A percentile compares a stretch with the other conserved stretches of the same genome.
These are phyloP conservation scores for Citrus maxima DNA, from an alignment of 345 rosid genomes.

Conservation along the genomic window DNA sequence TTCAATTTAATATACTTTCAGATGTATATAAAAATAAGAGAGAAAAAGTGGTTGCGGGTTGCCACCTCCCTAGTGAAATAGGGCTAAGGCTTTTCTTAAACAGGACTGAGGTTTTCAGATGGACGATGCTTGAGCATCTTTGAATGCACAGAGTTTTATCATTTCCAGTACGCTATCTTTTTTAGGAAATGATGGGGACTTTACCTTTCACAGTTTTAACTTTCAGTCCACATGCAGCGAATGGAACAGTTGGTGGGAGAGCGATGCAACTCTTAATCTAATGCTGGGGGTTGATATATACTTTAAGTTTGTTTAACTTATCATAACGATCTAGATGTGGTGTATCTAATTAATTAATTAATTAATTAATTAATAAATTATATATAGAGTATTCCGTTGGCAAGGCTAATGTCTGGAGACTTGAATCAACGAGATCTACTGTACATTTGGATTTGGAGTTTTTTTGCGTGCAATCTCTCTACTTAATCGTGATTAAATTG, in stretches of 20 bases:
- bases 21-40: too few relatives aligned
- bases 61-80: not conserved
- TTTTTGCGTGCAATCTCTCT: not conserved
- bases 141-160: not conserved
- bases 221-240: not conserved
- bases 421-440: not conserved
- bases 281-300: not conserved
- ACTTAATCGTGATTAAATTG: too few relatives aligned
- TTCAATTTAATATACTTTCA: too few relatives aligned
- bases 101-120: not conserved
- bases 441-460: slow-evolving; percentile 3
- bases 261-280: not conserved
- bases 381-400: not conserved
- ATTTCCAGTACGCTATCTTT: not conserved
- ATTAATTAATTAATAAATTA: not conserved
- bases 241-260: not conserved
- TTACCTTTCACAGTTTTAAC: not conserved
- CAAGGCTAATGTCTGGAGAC: not conserved
- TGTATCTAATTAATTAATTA: not conserved
- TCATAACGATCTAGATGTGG: not conserved
- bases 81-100: not conserved
- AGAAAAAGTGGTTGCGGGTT: too few relatives aligned
- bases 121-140: not conserved
- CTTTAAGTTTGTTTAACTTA: not conserved
- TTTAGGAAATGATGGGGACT: not conserved